A percentile compares a stretch with the other conserved stretches of the same genome.
Conservation (phyloP, 1,284 basidiomycete genomes). For the Apiotrichum gracile region DNA sequence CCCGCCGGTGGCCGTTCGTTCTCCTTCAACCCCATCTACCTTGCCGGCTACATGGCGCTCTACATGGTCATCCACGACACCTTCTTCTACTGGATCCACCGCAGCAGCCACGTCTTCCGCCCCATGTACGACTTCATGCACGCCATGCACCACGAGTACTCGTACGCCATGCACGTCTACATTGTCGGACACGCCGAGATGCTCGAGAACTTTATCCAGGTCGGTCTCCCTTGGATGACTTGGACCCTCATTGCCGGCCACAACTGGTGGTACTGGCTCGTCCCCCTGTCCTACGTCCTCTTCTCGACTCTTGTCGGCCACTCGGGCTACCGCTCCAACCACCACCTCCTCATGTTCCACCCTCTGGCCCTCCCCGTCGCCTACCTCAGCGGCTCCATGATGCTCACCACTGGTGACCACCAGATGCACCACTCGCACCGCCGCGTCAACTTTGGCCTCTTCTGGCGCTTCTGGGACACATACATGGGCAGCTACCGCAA, state of each 20-base stretch:
- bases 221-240: not conserved
- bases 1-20: not conserved
- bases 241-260: constrained; percentile 3
- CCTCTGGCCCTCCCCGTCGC: not conserved
- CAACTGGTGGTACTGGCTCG: constrained; percentile 6
- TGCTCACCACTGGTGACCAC: constrained; percentile 4
- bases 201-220: constrained; percentile 5
- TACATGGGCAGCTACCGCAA: not conserved
- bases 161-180: constrained; percentile 6
- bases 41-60: not conserved
- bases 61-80: constrained; percentile 7
- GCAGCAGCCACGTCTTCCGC: constrained; percentile 1
- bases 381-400: not conserved
- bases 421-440: constrained; percentile 5
- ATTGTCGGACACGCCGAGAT: constrained; percentile 6
- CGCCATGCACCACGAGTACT: constrained; percentile 9
- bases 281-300: not conserved
- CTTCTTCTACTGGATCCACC: constrained; percentile 4
- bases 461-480: constrained; percentile 4
- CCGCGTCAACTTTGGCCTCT: constrained; percentile 6
- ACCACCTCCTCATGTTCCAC: not conserved
- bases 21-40: not conserved
- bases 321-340: constrained; percentile 4
- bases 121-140: constrained; percentile 1
- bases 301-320: constrained; percentile 5